Base-by-base conservation (phyloP, 192 early-diverging fungal species). In the Coemansia javaensis region DNA sequence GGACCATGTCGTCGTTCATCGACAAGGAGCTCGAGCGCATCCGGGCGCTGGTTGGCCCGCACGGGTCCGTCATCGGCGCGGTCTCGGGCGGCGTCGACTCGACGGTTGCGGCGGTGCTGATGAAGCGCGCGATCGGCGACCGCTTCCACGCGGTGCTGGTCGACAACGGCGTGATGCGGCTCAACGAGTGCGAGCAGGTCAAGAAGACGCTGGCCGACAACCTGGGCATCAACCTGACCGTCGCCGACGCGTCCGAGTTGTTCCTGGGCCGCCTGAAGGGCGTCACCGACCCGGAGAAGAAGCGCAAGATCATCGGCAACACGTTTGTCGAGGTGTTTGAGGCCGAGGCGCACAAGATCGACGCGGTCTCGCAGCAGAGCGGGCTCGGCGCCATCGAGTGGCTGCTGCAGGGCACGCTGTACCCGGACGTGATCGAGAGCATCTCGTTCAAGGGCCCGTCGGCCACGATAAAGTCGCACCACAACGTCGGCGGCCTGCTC, bases 291-390 rank as follows among this genome's bases (percentile, higher is more conserved):
- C 95, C 95, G 30, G 95, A 98, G 71, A 77, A 83, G 65, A 98
- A 98, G 87, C 85, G 95, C 65, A 98, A 95, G 80, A 93, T 98
- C 59, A 98, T 98, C 44, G 95, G 95, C 40, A 95, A 96, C 84
- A 92, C 95, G 25, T 98, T 98, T 55, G 90, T 98, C 44, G 91
- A 98, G 72, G 91, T 98, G 21, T 98, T 98, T 61, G 94, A 98
- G 76, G 77, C 81, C 22, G 90, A 98, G 70, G 90, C 91, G 63
- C 79, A 81, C 56, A 81, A 81, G 51, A 91, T 98, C 53, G 93
- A 98, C 53, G 75, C 80, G 16, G 63, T 81, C 17, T 81, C 82
- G 34, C 88, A 82, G 58, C 71, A 87, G 55, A 56, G 62, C 46
- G 89, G 86, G 14, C 75, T 70, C 23, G 87, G 85, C 16, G 82